phyloP scores from a whole-genome alignment of 768 basidiomycete genomes.

The Daedaleopsis sinensis region DNA sequence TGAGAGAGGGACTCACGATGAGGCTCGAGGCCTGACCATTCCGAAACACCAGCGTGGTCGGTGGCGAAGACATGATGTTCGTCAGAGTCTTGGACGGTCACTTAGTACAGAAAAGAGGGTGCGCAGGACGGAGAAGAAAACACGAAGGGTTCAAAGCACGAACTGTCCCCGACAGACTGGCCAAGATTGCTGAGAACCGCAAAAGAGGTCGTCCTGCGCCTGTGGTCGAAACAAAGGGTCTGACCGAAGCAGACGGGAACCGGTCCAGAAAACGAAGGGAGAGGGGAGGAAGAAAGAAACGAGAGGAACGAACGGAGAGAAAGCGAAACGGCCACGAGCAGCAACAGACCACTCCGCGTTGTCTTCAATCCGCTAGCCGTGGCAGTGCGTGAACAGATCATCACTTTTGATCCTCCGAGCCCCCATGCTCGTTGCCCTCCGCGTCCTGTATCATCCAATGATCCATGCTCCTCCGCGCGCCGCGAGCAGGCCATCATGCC shows the following conservation, averaged over 20 bases:
- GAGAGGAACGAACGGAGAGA: conserved; percentile 14
- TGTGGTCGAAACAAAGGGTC: conserved; percentile 30
- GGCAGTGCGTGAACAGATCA: conserved; percentile 13
- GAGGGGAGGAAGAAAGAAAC: conserved; percentile 14
- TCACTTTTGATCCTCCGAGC: conserved; percentile 21
- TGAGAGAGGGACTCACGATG: conserved; percentile 23
- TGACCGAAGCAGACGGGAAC: conserved; percentile 34
- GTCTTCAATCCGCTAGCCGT: conserved; percentile 18
- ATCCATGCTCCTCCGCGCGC: neutral
- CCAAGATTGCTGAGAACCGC: conserved; percentile 26
- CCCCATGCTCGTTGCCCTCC: conserved; percentile 8
- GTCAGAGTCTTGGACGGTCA: conserved; percentile 27
- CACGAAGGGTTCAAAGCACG: conserved; percentile 22
- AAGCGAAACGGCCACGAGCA: conserved; percentile 21
- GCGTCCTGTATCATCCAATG: conserved; percentile 10
- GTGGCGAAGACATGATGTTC: conserved; percentile 27
- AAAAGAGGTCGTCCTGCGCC: conserved; percentile 47
- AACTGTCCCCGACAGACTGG: conserved; percentile 32
- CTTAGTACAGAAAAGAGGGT: conserved; percentile 23
- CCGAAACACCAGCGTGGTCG: conserved; percentile 27
- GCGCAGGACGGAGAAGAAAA: conserved; percentile 23
- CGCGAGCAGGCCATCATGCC: neutral
- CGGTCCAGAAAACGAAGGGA: conserved; percentile 24
- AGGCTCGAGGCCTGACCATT: conserved; percentile 24
- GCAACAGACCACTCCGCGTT: conserved; percentile 13